Evolutionary conservation across 2,329 filamentous ascomycete genomes (phyloP).

Genomic region (Pseudogymnoascus sp.): DNA sequence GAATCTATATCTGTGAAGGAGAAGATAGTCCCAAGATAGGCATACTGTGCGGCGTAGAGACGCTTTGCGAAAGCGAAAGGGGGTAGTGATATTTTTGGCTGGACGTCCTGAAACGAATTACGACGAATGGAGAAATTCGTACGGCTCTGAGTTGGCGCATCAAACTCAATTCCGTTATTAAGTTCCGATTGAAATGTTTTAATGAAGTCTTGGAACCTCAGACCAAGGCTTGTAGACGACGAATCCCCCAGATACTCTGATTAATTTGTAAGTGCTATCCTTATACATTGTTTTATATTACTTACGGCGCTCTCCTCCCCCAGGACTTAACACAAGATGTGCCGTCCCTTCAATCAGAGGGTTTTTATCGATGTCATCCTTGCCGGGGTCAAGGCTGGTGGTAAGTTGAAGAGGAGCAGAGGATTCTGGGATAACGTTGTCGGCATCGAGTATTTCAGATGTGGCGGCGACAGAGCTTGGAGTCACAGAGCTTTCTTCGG

Average conservation of each 20-base stretch:
- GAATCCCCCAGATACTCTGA: constrained; percentile 23
- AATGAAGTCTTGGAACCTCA: constrained; percentile 21
- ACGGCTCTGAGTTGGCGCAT: constrained; percentile 9
- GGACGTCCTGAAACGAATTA: not conserved
- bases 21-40: constrained; percentile 50
- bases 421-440: not conserved
- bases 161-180: constrained; percentile 10
- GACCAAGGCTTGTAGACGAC: constrained; percentile 21
- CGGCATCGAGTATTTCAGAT: not conserved
- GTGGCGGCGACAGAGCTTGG: not conserved
- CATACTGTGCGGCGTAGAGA: constrained; percentile 44
- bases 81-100: constrained; percentile 29
- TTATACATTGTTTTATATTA: not conserved
- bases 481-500: constrained; percentile 3
- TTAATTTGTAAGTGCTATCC: constrained; percentile 1
- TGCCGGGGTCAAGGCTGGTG: not conserved
- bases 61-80: constrained; percentile 43
- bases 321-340: constrained; percentile 10
- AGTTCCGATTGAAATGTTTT: constrained; percentile 14
- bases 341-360: constrained; percentile 12
- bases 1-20: constrained; percentile 40
- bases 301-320: constrained; percentile 11
- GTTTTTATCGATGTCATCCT: constrained; percentile 13
- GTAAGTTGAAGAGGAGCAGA: constrained; percentile 1
- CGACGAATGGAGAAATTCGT: constrained; percentile 9